A percentile compares a stretch with the other conserved stretches of the same genome.
phyloP scores from a whole-genome alignment of 306 rosid species.

The Prunus armeniaca region DNA sequence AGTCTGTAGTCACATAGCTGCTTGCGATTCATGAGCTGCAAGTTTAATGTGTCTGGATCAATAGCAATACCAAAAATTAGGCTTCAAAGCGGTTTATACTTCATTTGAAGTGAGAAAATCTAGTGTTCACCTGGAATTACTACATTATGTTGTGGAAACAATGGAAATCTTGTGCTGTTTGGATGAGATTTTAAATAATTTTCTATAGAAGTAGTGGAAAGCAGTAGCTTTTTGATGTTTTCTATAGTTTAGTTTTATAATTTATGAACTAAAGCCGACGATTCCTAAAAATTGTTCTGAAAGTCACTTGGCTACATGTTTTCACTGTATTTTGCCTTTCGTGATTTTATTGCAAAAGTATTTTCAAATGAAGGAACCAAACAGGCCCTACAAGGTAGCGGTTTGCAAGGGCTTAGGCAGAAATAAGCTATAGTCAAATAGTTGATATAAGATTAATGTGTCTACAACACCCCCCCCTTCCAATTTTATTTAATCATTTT shows the following conservation, averaged over 20 bases:
- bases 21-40: too few species aligned
- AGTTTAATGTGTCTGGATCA: not conserved
- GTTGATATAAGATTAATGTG: not conserved
- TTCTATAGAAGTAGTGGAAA: not conserved
- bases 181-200: not conserved
- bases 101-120: not conserved
- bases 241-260: not conserved
- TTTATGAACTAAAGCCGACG: not conserved
- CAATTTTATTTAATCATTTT: not conserved
- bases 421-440: not conserved
- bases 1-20: not conserved
- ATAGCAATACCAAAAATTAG: not conserved
- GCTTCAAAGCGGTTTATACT: not conserved
- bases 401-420: not conserved
- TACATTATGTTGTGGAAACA: slow-evolving; percentile 28
- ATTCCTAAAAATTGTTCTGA: not conserved
- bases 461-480: not conserved
- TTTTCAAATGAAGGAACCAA: not conserved
- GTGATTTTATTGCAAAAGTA: not conserved
- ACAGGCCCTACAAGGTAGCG: not conserved
- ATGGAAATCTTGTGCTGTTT: slow-evolving; percentile 11
- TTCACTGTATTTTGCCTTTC: not conserved
- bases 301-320: not conserved
- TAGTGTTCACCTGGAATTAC: not conserved
- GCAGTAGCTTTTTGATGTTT: not conserved